Base-by-base conservation (phyloP, 2,329 filamentous ascomycete genomes). In the Fonsecaea monophora region DNA sequence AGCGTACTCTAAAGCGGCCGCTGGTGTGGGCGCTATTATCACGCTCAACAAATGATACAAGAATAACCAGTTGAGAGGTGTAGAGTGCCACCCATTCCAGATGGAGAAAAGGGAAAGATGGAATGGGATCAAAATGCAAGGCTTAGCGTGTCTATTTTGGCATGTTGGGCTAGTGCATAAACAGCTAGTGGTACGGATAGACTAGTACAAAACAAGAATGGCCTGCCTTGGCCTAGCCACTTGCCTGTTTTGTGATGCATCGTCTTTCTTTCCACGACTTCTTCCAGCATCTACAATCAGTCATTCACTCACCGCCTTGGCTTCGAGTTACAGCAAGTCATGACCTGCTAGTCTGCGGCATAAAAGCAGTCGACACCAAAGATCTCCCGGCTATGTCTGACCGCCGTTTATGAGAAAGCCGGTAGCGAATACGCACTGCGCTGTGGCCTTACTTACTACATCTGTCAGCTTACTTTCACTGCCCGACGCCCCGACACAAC, bases 391-490 rank as follows among this genome's bases (percentile, higher is more conserved):
- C 7, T 6, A 18, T 18, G 6, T 7, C 42, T 6, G 42, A 42
- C 15, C 7, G 42, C 42, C n/a, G 42, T 21, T 18, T 18, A 48
- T 12, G 15, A 9, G 8, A 21, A 18, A 18, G 42, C n/a, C 21
- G 42, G 21, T n/a, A 21, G n/a, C 9, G 9, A 9, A 38, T 38
- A 25, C 25, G 37, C 37, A 48, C 18, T 18, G 42, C n/a, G 15
- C 42, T 48, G 42, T 21, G 42, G 10, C 42, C n/a, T 18, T 21
- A 48, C n/a, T 48, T 21, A 7, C 21, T 21, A 18, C 42, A 48
- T n/a, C 42, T 18, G 42, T 48, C 42, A 48, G 42, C 42, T 48
- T 48, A 48, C 42, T 12, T 48, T 10, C 42, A 48, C 42, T 48
- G 42, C 42, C 42, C 42, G 42, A 48, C n/a, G 18, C 42, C 10